Evolutionary conservation across 2,329 filamentous ascomycete species (phyloP).

Genomic region (Dothistroma septosporum): DNA sequence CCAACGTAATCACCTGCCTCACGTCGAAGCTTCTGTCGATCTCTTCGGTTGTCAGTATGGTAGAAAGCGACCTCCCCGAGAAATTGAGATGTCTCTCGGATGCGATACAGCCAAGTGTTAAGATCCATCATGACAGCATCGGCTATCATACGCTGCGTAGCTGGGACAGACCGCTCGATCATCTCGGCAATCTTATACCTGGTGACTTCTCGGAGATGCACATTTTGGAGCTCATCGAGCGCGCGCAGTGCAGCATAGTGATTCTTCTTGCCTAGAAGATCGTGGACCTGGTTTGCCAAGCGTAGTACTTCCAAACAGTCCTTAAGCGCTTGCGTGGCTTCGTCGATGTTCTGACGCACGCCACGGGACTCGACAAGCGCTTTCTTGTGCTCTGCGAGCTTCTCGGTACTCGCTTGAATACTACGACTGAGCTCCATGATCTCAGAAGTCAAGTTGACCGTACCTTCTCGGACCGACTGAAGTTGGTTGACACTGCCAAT

Average conservation of each 20-base stretch:
- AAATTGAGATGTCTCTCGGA: slow-evolving; percentile 93
- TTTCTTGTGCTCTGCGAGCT: slow-evolving; percentile 89
- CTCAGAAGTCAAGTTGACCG: slow-evolving; percentile 80
- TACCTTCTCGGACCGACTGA: slow-evolving; percentile 86
- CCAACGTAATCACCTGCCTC: slow-evolving; percentile 70
- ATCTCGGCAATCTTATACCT: slow-evolving; percentile 93
- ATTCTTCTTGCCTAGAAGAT: slow-evolving; percentile 84
- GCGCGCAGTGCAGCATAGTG: slow-evolving; percentile 94
- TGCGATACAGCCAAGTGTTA: slow-evolving; percentile 93
- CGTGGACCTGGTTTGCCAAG: slow-evolving; percentile 90
- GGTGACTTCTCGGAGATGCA: slow-evolving; percentile 88
- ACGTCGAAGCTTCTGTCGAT: slow-evolving; percentile 75
- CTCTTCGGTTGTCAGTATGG: slow-evolving; percentile 82
- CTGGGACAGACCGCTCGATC: slow-evolving; percentile 92
- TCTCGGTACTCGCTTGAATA: slow-evolving; percentile 91
- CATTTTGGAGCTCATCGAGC: slow-evolving; percentile 91
- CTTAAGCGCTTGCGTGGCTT: slow-evolving; percentile 80
- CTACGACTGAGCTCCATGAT: slow-evolving; percentile 90
- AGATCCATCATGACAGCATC: slow-evolving; percentile 96
- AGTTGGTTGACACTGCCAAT: slow-evolving; percentile 89
- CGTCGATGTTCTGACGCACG: slow-evolving; percentile 91
- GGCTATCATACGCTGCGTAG: slow-evolving; percentile 86
- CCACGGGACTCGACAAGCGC: slow-evolving; percentile 86
- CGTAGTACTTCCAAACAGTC: slow-evolving; percentile 89
- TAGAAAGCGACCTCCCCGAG: slow-evolving; percentile 95